Evolutionary conservation across 768 basidiomycete species (phyloP).

Genomic region (Mycena albidolilacea): DNA sequence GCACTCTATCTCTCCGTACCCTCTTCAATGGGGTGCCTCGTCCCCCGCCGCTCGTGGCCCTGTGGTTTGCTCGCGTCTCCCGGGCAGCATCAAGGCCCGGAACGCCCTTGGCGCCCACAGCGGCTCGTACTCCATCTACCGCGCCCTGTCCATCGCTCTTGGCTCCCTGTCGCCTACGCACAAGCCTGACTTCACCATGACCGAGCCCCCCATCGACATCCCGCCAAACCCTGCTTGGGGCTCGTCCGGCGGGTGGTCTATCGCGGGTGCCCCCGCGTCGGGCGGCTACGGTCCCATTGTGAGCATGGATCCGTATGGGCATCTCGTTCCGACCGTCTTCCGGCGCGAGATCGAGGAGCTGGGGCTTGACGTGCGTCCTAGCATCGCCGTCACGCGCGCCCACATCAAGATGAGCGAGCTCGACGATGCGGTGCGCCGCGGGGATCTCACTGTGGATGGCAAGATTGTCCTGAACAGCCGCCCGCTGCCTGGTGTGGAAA

Average conservation of each 20-base stretch:
- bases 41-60: slow-evolving; percentile 82
- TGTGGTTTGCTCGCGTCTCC: slow-evolving; percentile 89
- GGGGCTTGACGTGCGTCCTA: slow-evolving; percentile 90
- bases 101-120: slow-evolving; percentile 96
- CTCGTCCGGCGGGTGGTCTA: slow-evolving; percentile 33
- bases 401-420: slow-evolving; percentile 97
- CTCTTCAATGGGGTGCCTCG: slow-evolving; percentile 85
- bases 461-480: slow-evolving; percentile 82
- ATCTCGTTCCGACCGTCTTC: slow-evolving; percentile 84
- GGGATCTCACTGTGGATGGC: slow-evolving; percentile 84
- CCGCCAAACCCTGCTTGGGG: slow-evolving; percentile 84
- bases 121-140: slow-evolving; percentile 95
- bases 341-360: slow-evolving; percentile 69
- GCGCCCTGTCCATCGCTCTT: slow-evolving; percentile 93
- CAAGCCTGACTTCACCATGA: slow-evolving; percentile 86
- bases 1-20: slow-evolving; percentile 86
- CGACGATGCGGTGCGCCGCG: slow-evolving; percentile 83
- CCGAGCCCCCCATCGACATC: slow-evolving; percentile 88
- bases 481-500: slow-evolving; percentile 76
- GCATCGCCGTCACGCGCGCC: slow-evolving; percentile 93
- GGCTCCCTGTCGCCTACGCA: slow-evolving; percentile 83
- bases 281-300: slow-evolving; percentile 67
- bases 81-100: slow-evolving; percentile 87
- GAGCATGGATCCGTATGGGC: slow-evolving; percentile 95
- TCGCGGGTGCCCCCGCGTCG: slow-evolving; percentile 59